Base-by-base conservation (phyloP, 2,329 filamentous ascomycete genomes). In the Bretziella fagacearum region DNA sequence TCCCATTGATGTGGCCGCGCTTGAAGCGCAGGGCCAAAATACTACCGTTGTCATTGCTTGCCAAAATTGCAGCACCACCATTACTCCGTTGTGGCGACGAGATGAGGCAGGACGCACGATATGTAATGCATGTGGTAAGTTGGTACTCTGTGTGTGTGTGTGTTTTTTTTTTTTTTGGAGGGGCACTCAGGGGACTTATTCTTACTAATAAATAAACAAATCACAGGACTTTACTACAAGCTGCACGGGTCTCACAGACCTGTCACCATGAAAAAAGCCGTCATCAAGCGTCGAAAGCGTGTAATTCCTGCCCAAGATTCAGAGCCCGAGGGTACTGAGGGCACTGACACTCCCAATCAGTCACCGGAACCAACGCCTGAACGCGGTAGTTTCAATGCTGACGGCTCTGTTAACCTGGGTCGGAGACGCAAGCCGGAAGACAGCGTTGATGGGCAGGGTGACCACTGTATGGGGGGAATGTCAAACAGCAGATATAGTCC, bases 221-320 rank as follows among this genome's bases (percentile, higher is more conserved):
- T 7, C 22, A 3, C 54, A 94, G 86, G 89, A 3, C 67, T 98
- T 2, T 98, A 98, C 62, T 86, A 93, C 66, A 96, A 96, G 62
- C 76, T 98, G 2, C 91, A 98, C 59, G 87, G 87, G 47, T 79
- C 86, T 25, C 89, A 95, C 62, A 75, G 91, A 35, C 91, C 91
- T 0, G 84, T 91, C 4, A 85, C 85, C n/a, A 96, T 98, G 91
- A 98, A 96, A 63, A 96, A 95, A 62, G 82, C 85, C 2, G 83
- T 93, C 22, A 98, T 98, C 61, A 96, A 98, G 63, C 77, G 91
- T 52, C 74, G 91, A 51, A 96, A 96, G 69, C 79, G 91, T 50
- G 86, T 96, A 4, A 87, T 96, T 36, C 87, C 89, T 15, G 85
- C 83, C 15, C 66, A 71, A 42, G 70, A 67, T 22, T 51, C 22